Percentiles rank a stretch among this genome's conserved stretches.
Evolutionary conservation across 2,329 filamentous ascomycete genomes (phyloP).

Genomic region (Mollisia scopiformis): DNA sequence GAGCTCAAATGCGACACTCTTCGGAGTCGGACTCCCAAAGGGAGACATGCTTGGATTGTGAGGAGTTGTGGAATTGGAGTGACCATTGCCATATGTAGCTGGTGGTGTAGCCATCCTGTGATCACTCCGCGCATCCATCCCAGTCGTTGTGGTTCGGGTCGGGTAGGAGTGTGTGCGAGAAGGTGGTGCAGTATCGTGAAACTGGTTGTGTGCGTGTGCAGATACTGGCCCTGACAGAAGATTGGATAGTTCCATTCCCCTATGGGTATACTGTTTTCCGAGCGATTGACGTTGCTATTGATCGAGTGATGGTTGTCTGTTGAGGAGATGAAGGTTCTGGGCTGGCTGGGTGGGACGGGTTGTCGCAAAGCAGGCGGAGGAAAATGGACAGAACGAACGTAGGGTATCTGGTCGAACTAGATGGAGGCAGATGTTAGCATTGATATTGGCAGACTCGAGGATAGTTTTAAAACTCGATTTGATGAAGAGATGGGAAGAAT

Average conservation of each 20-base stretch:
- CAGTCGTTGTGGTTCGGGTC: slow-evolving; percentile 33
- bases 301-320: slow-evolving; percentile 21
- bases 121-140: slow-evolving; percentile 28
- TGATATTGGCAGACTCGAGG: slow-evolving; percentile 17
- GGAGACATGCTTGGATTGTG: slow-evolving; percentile 35
- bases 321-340: slow-evolving; percentile 14
- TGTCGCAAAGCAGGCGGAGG: slow-evolving; percentile 34
- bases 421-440: slow-evolving; percentile 25
- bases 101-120: slow-evolving; percentile 36
- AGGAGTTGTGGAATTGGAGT: slow-evolving; percentile 29
- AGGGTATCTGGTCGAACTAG: slow-evolving; percentile 23
- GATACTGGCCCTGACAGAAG: slow-evolving; percentile 26
- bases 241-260: slow-evolving; percentile 28
- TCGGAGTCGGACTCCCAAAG: slow-evolving; percentile 50
- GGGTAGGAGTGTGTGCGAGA: slow-evolving; percentile 30
- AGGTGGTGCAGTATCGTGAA: slow-evolving; percentile 24
- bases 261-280: slow-evolving; percentile 5
- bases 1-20: slow-evolving; percentile 80
- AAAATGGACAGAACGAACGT: slow-evolving; percentile 28
- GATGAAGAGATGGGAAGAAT: slow-evolving; percentile 28
- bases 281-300: slow-evolving; percentile 17
- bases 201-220: slow-evolving; percentile 31
- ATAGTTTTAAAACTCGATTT: slow-evolving; percentile 26
- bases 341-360: slow-evolving; percentile 18
- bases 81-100: slow-evolving; percentile 25